Base-by-base conservation (phyloP, 2,329 filamentous ascomycete genomes). In the Coniella lustricola region DNA sequence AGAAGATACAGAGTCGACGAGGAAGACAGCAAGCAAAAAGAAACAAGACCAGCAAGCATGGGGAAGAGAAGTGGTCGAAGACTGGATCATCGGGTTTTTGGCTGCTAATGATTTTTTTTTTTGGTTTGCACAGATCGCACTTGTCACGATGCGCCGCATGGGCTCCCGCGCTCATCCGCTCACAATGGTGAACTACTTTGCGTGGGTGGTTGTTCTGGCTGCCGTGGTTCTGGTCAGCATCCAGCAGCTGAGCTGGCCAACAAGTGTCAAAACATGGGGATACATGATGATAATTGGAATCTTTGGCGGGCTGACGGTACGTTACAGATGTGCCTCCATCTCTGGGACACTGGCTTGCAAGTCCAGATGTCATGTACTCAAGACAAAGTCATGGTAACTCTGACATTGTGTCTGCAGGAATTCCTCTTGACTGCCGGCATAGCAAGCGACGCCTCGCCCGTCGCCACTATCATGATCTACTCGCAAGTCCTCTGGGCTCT, bases 381-480 rank as follows among this genome's bases (percentile, higher is more conserved):
- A n/a, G n/a, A n/a, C n/a, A n/a, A n/a, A n/a, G n/a, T n/a, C n/a
- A n/a, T 5, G 25, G 5, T 29, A 10, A 29, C 25, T 29, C 5
- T 5, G 10, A 5, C 25, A 5, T 29, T 29, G 5, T 29, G 5
- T 10, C 25, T 10, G 20, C n/a, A 51, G 49, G 90, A 95, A 75
- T 89, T 89, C 56, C 73, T 94, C n/a, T 70, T 94, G 16, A 93
- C 90, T 1, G 77, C 80, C 1, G 89, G 88, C 0, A 67, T 96
- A 41, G 69, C 84, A 20, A 80, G 84, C 52, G 85, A 90, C 59
- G 84, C 84, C 53, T 75, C 74, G 17, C 79, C 79, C 55, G 65
- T 73, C 37, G 76, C 77, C 7, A 78, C 75, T 14, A 69, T 72
- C 46, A 79, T 81, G 76, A 65, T 78, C 4, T 79, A 79, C 51